phyloP scores from a whole-genome alignment of 768 basidiomycete species.

The Podaxis sp. region DNA sequence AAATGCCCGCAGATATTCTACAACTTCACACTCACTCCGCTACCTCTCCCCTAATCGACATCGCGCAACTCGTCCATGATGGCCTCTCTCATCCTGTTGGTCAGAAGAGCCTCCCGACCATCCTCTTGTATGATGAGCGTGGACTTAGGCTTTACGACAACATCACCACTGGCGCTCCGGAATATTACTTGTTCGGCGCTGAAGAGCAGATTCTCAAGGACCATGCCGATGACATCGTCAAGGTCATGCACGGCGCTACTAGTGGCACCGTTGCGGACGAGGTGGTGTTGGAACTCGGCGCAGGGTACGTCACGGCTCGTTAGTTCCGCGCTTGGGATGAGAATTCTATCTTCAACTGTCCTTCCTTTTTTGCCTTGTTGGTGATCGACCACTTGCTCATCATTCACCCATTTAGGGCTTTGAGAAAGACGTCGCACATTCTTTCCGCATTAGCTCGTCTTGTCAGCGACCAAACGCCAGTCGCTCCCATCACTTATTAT shows the following conservation, averaged over 20 bases:
- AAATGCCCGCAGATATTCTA: conserved; percentile 48
- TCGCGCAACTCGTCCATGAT: conserved; percentile 44
- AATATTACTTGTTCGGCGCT: conserved; percentile 89
- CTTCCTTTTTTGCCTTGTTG: background rate
- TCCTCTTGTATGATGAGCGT: conserved; percentile 82
- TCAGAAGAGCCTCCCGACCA: conserved; percentile 70
- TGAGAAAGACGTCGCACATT: conserved; percentile 88
- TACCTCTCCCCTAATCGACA: conserved; percentile 31
- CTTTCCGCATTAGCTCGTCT: conserved; percentile 66
- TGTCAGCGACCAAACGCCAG: conserved; percentile 30
- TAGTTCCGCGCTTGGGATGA: background rate
- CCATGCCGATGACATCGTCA: conserved; percentile 73
- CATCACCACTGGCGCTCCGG: conserved; percentile 72
- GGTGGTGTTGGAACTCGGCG: conserved; percentile 59
- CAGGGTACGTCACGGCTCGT: background rate
- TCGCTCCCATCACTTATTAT: conserved; percentile 73
- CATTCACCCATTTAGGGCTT: conserved; percentile 45
- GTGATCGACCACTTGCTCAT: conserved; percentile 12
- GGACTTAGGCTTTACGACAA: conserved; percentile 86
- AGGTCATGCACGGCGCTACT: conserved; percentile 56
- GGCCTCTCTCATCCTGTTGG: conserved; percentile 56
- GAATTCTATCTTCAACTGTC: background rate
- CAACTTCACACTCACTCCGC: conserved; percentile 42
- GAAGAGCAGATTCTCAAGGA: conserved; percentile 83
- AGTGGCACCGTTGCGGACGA: conserved; percentile 39